phyloP scores from a whole-genome alignment of 1,284 basidiomycete species.

The Omphalotus olearius region DNA sequence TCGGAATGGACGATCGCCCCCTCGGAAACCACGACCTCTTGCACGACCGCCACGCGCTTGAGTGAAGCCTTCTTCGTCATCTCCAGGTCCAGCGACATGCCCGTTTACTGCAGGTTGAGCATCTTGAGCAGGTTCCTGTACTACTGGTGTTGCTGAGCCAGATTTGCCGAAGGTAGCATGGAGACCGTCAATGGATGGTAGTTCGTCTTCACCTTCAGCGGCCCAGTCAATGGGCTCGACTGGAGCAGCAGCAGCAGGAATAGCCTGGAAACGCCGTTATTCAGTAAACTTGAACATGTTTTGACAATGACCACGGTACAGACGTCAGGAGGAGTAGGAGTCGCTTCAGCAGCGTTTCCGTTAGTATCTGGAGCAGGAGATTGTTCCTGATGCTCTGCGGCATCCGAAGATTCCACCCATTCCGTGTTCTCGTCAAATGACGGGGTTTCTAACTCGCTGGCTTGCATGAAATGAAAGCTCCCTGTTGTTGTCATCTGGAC shows the following conservation, averaged over 20 bases:
- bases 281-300: neutral
- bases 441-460: constrained; percentile 62
- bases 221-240: constrained; percentile 19
- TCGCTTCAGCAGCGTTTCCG: constrained; percentile 23
- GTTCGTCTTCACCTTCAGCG: constrained; percentile 26
- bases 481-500: constrained; percentile 35
- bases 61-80: constrained; percentile 63
- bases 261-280: neutral
- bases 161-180: constrained; percentile 29
- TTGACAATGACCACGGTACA: constrained; percentile 17
- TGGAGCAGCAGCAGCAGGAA: constrained; percentile 1
- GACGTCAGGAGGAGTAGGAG: constrained; percentile 22
- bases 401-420: constrained; percentile 45
- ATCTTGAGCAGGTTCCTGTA: constrained; percentile 13
- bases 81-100: neutral
- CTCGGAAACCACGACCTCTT: constrained; percentile 24
- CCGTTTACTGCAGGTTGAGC: constrained; percentile 2
- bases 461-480: constrained; percentile 74
- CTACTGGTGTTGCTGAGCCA: constrained; percentile 21
- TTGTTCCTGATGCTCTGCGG: constrained; percentile 19
- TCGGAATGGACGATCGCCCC: constrained; percentile 29
- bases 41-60: constrained; percentile 38
- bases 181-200: constrained; percentile 35
- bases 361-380: constrained; percentile 24
- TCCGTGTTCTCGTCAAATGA: constrained; percentile 45